Base-by-base conservation (phyloP, 1,284 basidiomycete genomes). In the Kalmanozyma brasiliensis region DNA sequence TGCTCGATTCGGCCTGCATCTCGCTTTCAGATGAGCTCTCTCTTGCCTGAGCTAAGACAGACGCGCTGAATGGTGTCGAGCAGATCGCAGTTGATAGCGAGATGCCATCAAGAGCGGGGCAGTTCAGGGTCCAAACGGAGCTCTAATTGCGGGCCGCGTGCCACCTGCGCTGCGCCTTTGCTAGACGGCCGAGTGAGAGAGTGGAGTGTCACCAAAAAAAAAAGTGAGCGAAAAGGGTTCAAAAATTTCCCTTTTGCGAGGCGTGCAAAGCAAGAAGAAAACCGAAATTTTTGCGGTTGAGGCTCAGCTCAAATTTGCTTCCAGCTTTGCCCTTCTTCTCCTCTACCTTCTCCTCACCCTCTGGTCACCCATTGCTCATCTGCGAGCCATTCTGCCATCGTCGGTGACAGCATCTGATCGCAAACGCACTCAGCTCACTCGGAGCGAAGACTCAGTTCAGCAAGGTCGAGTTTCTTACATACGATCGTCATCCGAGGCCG, bases 261-360 rank as follows among this genome's bases (percentile, higher is more conserved):
- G 20, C 17, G 23, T 29, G 26, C 11, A 38, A 38, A 40, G 23
- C 16, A 9, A 42, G 24, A 42, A 42, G 24, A 44, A 46, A 49
- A 40, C 30, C 42, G 47, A 63, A 56, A 43, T 56, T 63, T 63
- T 56, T 52, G 52, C 44, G 19, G 52, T 49, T 53, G 49, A 30
- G 11, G 35, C 17, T 44, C 37, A 34, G 26, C 22, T 47, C 13
- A 51, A 43, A 29, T 24, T 47, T 33, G 26, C 26, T 11, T 29
- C 26, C n/a, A n/a, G 26, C 26, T 11, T 29, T 29, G n/a, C n/a
- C n/a, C 26, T 6, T 19, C 10, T 17, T 34, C 24, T 30, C 23
- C 8, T n/a, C 24, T 24, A 59, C 49, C 57, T 52, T 41, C 48
- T 36, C 43, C 40, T 56, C 48, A 49, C 52, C 60, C 17, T 29